phyloP scores from a whole-genome alignment of 2,329 filamentous ascomycete species.

The Ceratocystis cacaofunesta region DNA sequence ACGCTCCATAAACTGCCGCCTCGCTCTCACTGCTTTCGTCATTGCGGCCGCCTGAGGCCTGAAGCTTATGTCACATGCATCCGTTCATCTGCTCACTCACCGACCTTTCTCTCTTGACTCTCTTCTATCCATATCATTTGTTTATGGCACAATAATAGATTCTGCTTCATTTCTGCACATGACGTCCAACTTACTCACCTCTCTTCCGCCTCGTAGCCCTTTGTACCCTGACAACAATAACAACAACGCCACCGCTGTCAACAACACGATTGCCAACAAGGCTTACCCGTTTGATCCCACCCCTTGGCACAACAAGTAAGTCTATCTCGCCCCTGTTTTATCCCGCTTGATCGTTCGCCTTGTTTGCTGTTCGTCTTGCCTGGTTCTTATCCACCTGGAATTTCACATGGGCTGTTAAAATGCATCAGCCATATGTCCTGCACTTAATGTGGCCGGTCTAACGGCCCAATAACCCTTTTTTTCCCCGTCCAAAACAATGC shows the following conservation, averaged over 20 bases:
- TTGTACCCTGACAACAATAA: slow-evolving; percentile 8
- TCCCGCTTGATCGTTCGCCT: background rate
- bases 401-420: background rate
- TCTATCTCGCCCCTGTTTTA: background rate
- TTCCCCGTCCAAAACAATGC: background rate
- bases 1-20: background rate
- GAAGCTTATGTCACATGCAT: background rate
- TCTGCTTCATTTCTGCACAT: background rate
- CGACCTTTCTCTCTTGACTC: background rate
- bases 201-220: background rate
- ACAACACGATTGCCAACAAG: slow-evolving; percentile 6
- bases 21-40: background rate
- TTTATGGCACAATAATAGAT: background rate
- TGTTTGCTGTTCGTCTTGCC: background rate
- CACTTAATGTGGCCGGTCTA: background rate
- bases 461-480: too few species aligned
- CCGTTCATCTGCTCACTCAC: background rate
- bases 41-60: background rate
- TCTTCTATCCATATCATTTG: background rate
- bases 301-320: slow-evolving; percentile 17
- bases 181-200: slow-evolving; percentile 4
- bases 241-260: background rate
- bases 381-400: background rate
- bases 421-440: background rate
- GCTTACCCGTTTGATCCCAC: slow-evolving; percentile 15